Percentiles rank a stretch among this genome's conserved stretches.
phyloP scores from a whole-genome alignment of 192 early-diverging fungal genomes.

The Martensiomyces pterosporus region DNA sequence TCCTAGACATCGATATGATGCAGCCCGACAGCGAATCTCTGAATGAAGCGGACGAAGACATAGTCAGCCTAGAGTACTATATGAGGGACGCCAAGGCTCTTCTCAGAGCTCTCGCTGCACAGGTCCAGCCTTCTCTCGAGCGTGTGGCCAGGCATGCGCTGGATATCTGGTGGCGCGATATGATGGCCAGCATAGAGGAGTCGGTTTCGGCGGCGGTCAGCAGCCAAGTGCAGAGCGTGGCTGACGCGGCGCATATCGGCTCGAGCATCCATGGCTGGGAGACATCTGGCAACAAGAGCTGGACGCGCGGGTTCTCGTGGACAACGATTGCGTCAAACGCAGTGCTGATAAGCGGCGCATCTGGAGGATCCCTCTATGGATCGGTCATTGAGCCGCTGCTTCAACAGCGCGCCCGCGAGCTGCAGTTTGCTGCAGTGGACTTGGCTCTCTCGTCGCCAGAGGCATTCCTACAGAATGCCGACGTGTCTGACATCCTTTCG shows the following conservation, averaged over 20 bases:
- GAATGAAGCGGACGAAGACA: conserved; percentile 27
- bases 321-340: conserved; percentile 4
- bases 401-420: conserved; percentile 6
- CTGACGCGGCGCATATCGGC: conserved; percentile 19
- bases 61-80: conserved; percentile 7
- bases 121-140: conserved; percentile 30
- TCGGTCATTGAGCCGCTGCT: conserved; percentile 31
- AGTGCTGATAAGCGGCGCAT: conserved; percentile 4
- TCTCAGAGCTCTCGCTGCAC: conserved; percentile 19
- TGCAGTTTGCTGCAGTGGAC: conserved; percentile 16
- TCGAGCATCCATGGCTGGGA: conserved; percentile 13
- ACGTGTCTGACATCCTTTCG: conserved; percentile 6
- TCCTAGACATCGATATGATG: conserved; percentile 18
- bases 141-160: conserved; percentile 22
- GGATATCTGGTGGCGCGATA: conserved; percentile 24
- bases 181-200: neutral
- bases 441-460: conserved; percentile 12
- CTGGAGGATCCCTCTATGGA: conserved; percentile 5
- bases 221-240: conserved; percentile 8
- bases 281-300: neutral
- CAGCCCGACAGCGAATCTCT: conserved; percentile 4
- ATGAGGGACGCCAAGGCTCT: conserved; percentile 14
- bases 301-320: conserved; percentile 18
- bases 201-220: conserved; percentile 6
- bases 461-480: conserved; percentile 10